Base-by-base conservation (phyloP, 2,329 filamentous ascomycete species). In the Beauveria asiatica region DNA sequence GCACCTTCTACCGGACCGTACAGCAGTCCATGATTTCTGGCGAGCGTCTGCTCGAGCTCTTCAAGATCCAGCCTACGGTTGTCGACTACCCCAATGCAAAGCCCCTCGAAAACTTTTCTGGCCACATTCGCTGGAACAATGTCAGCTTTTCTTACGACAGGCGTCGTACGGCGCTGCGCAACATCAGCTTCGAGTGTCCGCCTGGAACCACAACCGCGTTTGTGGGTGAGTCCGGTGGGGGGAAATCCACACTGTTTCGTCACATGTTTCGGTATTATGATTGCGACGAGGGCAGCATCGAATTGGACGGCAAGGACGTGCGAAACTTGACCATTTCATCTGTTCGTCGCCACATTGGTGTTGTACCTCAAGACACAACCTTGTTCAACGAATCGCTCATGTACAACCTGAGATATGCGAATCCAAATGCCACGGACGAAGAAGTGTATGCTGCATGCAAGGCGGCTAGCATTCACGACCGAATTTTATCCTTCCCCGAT, bases 251-350 rank as follows among this genome's bases (percentile, higher is more conserved):
- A 0, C 83, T 99, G 27, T 97, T 99, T 78, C 88, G 94, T 55
- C 83, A 97, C 53, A 86, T 99, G 71, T 97, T 96, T 80, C 89
- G 94, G 19, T 99, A 97, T 74, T 99, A 97, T 78, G 95, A 97
- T 70, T 84, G 87, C 59, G 80, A 86, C 57, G 82, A 85, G 56
- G 94, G 94, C 41, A 85, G 80, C 68, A 96, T 97, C 61, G 83
- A 88, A 69, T 79, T 99, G 59, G 94, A 97, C 70, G 91, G 88
- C 8, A 83, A 86, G 62, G 85, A 97, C 70, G 89, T 97, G 53
- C 85, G 89, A 71, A 86, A 92, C 65, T 77, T 96, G 62, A 96
- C 91, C 1, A 97, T 97, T 67, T 90, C 97, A 74, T 96, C 92
- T n/a, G 80, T 99, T 60, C 86, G 94, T 65, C 83, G 84, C 62